These are phyloP conservation scores for Termitomyces bulborhizus DNA, from an alignment of 768 basidiomycete species.

Conservation along the genomic window DNA sequence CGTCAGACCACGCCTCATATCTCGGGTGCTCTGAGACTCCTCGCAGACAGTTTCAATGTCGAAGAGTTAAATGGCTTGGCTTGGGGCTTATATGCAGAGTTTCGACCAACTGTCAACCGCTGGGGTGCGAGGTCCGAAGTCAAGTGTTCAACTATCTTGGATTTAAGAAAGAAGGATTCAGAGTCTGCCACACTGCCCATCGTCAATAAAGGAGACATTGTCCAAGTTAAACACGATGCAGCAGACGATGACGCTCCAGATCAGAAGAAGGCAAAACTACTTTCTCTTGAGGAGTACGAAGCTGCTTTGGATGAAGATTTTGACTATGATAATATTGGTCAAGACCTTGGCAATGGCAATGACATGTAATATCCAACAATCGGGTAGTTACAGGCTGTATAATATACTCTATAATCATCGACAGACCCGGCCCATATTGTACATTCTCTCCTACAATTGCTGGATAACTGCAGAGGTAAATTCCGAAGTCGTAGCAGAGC, in stretches of 20 bases:
- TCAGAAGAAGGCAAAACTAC: slow-evolving; percentile 33
- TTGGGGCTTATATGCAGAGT: slow-evolving; percentile 79
- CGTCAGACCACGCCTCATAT: slow-evolving; percentile 74
- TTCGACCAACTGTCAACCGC: slow-evolving; percentile 72
- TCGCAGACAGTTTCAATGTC: slow-evolving; percentile 54
- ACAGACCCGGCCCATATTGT: slow-evolving; percentile 1
- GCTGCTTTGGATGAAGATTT: slow-evolving; percentile 40
- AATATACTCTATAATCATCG: slow-evolving; percentile 17
- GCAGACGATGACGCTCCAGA: slow-evolving; percentile 12
- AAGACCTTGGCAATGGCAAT: slow-evolving; percentile 5
- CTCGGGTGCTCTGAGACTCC: slow-evolving; percentile 68
- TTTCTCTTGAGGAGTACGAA: slow-evolving; percentile 50
- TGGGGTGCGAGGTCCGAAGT: slow-evolving; percentile 86
- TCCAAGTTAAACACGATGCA: slow-evolving; percentile 9
- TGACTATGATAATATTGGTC: slow-evolving; percentile 38
- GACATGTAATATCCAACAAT: slow-evolving; percentile 5
- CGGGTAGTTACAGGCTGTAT: slow-evolving; percentile 12
- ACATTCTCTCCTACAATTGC: slow-evolving; percentile 43
- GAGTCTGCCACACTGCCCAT: slow-evolving; percentile 8
- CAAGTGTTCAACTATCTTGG: slow-evolving; percentile 62
- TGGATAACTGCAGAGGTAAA: slow-evolving; percentile 92
- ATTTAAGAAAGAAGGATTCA: slow-evolving; percentile 34
- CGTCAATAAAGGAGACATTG: slow-evolving; percentile 8
- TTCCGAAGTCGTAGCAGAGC: slow-evolving; percentile 87
- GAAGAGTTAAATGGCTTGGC: slow-evolving; percentile 60